Evolutionary conservation across 31 red algal species (phyloP).

Genomic region (Porphyra umbilicalis): DNA sequence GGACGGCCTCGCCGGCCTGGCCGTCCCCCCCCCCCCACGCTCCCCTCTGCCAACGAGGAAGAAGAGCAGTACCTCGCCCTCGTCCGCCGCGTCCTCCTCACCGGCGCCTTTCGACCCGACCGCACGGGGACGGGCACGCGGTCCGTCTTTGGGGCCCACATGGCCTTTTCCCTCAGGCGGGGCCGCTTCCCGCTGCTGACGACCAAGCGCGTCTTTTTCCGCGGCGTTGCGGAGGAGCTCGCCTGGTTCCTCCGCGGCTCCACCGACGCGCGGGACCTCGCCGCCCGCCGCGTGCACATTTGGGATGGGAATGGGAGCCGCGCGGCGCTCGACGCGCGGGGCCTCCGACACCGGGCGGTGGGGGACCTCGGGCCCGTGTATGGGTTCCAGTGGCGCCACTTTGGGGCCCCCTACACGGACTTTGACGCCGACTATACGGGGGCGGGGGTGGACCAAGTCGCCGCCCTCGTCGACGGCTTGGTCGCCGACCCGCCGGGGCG

Average conservation of each 20-base stretch:
- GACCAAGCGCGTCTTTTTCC: conserved; percentile 97
- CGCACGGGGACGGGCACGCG: conserved; percentile 83
- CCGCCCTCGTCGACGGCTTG: conserved; percentile 55
- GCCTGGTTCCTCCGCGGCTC: conserved; percentile 88
- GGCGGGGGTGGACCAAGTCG: conserved; percentile 87
- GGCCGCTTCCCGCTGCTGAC: conserved; percentile 83
- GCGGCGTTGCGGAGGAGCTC: conserved; percentile 93
- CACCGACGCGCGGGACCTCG: conserved; percentile 67
- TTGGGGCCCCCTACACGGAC: conserved; percentile 78
- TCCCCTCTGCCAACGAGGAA: conserved; percentile 16
- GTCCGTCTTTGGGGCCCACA: conserved; percentile 84
- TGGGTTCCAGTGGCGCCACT: conserved; percentile 99
- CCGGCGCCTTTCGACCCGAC: conserved; percentile 60
- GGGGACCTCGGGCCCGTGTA: conserved; percentile 99
- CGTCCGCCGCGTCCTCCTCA: conserved; percentile 47
- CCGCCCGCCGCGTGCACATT: conserved; percentile 68
- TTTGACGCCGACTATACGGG: conserved; percentile 73
- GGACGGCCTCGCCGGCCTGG: not conserved
- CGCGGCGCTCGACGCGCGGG: conserved; percentile 71
- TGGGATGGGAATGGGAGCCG: conserved; percentile 98
- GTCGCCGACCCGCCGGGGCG: conserved; percentile 73
- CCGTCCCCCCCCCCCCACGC: not conserved
- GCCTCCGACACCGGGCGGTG: conserved; percentile 61
- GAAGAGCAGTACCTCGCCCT: conserved; percentile 93
- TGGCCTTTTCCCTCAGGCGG: conserved; percentile 79